These are phyloP conservation scores for Kodamaea kaohsiungensis DNA, from an alignment of 805 yeast species.

Conservation along the genomic window DNA sequence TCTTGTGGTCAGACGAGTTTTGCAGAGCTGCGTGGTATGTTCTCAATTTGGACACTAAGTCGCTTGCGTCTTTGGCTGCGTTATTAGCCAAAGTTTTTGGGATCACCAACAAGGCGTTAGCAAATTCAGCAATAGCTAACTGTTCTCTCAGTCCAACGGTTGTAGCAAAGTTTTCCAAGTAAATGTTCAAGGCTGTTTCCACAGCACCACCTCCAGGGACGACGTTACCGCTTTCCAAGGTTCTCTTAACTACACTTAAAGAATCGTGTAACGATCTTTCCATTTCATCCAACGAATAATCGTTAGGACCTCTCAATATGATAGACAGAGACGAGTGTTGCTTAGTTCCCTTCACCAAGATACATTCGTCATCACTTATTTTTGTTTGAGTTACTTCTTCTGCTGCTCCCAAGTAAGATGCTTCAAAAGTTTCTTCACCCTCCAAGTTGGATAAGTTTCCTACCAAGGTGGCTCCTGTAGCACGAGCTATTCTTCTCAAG, in stretches of 20 bases:
- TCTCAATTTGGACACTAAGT: conserved; percentile 90
- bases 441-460: conserved; percentile 89
- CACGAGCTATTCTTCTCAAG: conserved; percentile 92
- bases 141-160: conserved; percentile 98
- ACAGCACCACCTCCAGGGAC: conserved; percentile 99
- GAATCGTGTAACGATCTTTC: conserved; percentile 96
- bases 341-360: conserved; percentile 83
- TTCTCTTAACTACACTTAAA: conserved; percentile 89
- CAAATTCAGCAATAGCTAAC: conserved; percentile 97
- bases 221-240: conserved; percentile 88
- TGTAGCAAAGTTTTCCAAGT: conserved; percentile 94
- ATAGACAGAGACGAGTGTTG: conserved; percentile 91
- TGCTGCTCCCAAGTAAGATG: conserved; percentile 83
- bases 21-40: conserved; percentile 96
- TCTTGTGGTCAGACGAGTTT: conserved; percentile 82
- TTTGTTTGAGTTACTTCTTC: conserved; percentile 88
- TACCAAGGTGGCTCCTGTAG: conserved; percentile 94
- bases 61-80: conserved; percentile 97
- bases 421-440: conserved; percentile 91
- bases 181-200: conserved; percentile 92
- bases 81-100: conserved; percentile 97
- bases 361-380: conserved; percentile 96
- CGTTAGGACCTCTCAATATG: conserved; percentile 92
- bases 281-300: conserved; percentile 96
- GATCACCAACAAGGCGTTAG: conserved; percentile 81